These are phyloP conservation scores for Xerocomus brunneocitrinus DNA, from an alignment of 768 basidiomycete genomes.

Conservation along the genomic window DNA sequence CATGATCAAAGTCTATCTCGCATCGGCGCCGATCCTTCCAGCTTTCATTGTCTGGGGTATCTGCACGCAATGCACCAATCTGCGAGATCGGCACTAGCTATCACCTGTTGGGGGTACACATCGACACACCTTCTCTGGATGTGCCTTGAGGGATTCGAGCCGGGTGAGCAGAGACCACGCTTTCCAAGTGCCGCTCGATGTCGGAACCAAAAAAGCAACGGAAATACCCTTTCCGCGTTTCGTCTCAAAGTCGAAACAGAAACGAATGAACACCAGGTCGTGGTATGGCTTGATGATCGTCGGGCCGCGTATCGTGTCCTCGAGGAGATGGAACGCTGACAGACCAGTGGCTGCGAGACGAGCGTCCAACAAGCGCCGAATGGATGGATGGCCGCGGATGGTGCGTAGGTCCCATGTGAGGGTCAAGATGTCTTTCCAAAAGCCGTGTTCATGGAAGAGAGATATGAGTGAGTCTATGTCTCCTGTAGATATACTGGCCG, in stretches of 20 bases:
- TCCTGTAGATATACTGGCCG: not conserved
- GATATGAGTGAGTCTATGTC: not conserved
- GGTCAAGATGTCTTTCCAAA: conserved; percentile 51
- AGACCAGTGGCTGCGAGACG: conserved; percentile 28
- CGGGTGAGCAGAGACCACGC: conserved; percentile 57
- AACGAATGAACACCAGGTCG: conserved; percentile 54
- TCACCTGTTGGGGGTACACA: not conserved
- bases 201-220: conserved; percentile 47
- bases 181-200: conserved; percentile 44
- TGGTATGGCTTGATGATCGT: conserved; percentile 40
- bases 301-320: conserved; percentile 26
- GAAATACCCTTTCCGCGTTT: conserved; percentile 46
- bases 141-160: conserved; percentile 50
- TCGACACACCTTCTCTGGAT: conserved; percentile 40
- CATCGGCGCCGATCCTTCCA: conserved; percentile 46
- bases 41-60: conserved; percentile 39
- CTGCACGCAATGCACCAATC: conserved; percentile 38
- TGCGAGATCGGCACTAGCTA: not conserved
- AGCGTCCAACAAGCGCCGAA: conserved; percentile 35
- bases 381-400: conserved; percentile 34
- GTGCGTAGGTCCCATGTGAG: conserved; percentile 55
- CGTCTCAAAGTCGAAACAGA: conserved; percentile 53
- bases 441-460: conserved; percentile 23
- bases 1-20: conserved; percentile 41
- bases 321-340: conserved; percentile 15